A percentile compares a stretch with the other conserved stretches of the same genome.
Conservation (phyloP, 163 green algal species). For the Picocystis sp. region DNA sequence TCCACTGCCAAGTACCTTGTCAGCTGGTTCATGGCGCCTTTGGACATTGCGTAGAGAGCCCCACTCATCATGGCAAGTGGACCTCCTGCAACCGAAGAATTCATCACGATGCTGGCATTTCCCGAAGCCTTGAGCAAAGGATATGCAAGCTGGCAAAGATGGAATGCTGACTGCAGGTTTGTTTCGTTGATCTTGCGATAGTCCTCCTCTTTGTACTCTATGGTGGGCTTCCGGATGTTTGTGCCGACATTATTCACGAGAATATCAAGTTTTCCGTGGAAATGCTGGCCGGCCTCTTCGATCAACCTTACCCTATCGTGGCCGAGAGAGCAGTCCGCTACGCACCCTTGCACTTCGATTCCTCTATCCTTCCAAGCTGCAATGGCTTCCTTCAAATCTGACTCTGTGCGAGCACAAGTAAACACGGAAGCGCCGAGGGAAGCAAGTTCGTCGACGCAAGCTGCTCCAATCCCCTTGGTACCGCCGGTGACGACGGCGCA, state of each 20-base stretch:
- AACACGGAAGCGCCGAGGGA: slow-evolving; percentile 43
- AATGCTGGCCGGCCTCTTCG: slow-evolving; percentile 16
- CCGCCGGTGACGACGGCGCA: slow-evolving; percentile 26
- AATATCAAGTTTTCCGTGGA: slow-evolving; percentile 37
- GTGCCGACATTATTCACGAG: slow-evolving; percentile 84
- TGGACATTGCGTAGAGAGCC: slow-evolving; percentile 63
- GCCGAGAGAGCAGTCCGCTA: slow-evolving; percentile 32
- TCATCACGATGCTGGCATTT: slow-evolving; percentile 43
- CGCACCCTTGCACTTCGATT: slow-evolving; percentile 24
- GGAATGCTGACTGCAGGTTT: slow-evolving; percentile 63
- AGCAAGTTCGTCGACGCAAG: slow-evolving; percentile 41
- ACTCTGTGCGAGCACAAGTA: slow-evolving; percentile 39
- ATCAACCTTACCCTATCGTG: slow-evolving; percentile 28
- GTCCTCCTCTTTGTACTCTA: slow-evolving; percentile 52
- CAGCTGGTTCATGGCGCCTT: slow-evolving; percentile 79
- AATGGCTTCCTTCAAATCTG: slow-evolving; percentile 27
- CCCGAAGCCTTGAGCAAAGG: slow-evolving; percentile 35
- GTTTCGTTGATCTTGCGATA: slow-evolving; percentile 42
- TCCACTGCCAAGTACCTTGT: slow-evolving; percentile 74
- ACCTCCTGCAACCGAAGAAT: slow-evolving; percentile 57
- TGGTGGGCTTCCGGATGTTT: slow-evolving; percentile 66
- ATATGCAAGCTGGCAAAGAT: slow-evolving; percentile 22
- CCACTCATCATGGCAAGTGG: slow-evolving; percentile 39
- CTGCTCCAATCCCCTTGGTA: slow-evolving; percentile 58
- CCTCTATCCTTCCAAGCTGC: slow-evolving; percentile 20